A percentile compares a stretch with the other conserved stretches of the same genome.
These are phyloP conservation scores for Ophiognomonia clavigignenti-juglandacearum DNA, from an alignment of 2,329 filamentous ascomycete genomes.

Conservation along the genomic window DNA sequence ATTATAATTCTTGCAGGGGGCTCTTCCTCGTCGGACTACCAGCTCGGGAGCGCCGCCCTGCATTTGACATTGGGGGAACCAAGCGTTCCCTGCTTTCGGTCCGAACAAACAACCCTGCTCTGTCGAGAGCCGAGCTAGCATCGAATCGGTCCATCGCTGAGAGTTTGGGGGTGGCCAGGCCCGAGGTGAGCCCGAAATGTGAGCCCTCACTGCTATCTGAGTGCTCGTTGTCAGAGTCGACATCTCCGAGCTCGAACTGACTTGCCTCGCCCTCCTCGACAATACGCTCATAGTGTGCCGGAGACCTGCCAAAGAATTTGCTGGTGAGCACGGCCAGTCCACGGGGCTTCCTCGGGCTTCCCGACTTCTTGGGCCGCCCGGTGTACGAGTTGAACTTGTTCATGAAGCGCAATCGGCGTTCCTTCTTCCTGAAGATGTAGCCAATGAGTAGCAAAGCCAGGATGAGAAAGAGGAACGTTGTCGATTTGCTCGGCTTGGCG, in stretches of 20 bases:
- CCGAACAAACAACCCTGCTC: constrained; percentile 71
- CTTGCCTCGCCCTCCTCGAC: constrained; percentile 71
- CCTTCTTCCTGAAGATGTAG: constrained; percentile 75
- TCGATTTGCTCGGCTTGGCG: constrained; percentile 62
- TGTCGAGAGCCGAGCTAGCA: constrained; percentile 46
- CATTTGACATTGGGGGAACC: constrained; percentile 48
- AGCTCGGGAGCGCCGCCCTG: constrained; percentile 45
- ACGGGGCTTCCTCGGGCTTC: constrained; percentile 42
- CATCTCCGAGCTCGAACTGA: constrained; percentile 73
- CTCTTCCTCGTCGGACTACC: constrained; percentile 58
- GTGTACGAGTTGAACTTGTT: constrained; percentile 44
- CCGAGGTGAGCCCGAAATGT: constrained; percentile 56
- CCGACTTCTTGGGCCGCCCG: constrained; percentile 35
- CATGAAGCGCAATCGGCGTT: constrained; percentile 61
- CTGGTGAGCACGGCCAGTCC: constrained; percentile 47
- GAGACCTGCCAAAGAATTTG: constrained; percentile 60
- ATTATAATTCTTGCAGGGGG: constrained; percentile 38
- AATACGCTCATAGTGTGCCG: constrained; percentile 71
- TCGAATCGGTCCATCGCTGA: constrained; percentile 49
- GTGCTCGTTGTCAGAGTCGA: constrained; percentile 59
- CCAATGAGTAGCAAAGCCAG: constrained; percentile 63
- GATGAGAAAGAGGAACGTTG: constrained; percentile 73
- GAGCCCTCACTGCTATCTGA: constrained; percentile 58
- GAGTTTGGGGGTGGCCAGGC: constrained; percentile 62
- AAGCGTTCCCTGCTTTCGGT: constrained; percentile 85